phyloP scores from a whole-genome alignment of 2,329 filamentous ascomycete species.

The Coleophoma eucalyptorum region DNA sequence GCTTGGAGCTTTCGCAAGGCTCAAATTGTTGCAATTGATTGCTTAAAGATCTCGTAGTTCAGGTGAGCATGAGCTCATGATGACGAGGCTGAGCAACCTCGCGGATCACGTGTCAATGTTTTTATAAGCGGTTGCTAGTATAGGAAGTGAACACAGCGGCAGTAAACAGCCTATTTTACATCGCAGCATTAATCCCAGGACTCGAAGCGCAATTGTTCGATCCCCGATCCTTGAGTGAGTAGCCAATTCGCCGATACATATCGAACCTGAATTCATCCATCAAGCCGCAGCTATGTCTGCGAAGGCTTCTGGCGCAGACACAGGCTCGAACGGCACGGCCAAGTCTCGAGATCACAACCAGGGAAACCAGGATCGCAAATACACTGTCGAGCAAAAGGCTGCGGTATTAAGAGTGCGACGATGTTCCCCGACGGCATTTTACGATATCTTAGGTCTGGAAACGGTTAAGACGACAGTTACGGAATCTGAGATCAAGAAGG shows the following conservation, averaged over 20 bases:
- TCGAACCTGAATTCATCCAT: too few species aligned
- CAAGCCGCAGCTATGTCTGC: conserved; percentile 23
- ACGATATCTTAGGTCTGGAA: conserved; percentile 84
- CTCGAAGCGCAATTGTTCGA: too few species aligned
- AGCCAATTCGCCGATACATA: too few species aligned
- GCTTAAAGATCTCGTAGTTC: too few species aligned
- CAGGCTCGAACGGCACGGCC: conserved; percentile 28
- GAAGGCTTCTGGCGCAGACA: conserved; percentile 38
- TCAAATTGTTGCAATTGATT: too few species aligned
- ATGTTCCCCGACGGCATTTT: conserved; percentile 85
- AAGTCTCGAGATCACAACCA: conserved; percentile 48
- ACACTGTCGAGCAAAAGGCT: conserved; percentile 85
- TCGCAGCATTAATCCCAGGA: too few species aligned
- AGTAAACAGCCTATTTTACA: too few species aligned
- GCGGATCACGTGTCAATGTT: neutral
- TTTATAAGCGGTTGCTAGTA: neutral
- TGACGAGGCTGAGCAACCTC: neutral
- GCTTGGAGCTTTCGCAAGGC: neutral
- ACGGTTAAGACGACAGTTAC: conserved; percentile 59
- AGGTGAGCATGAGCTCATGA: neutral
- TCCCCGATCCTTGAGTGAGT: too few species aligned
- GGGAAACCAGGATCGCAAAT: conserved; percentile 61
- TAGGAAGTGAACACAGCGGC: neutral
- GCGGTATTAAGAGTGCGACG: conserved; percentile 85
- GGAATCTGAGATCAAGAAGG: conserved; percentile 92